phyloP scores from a whole-genome alignment of 2,329 filamentous ascomycete species.

The Calonectria ilicicola region DNA sequence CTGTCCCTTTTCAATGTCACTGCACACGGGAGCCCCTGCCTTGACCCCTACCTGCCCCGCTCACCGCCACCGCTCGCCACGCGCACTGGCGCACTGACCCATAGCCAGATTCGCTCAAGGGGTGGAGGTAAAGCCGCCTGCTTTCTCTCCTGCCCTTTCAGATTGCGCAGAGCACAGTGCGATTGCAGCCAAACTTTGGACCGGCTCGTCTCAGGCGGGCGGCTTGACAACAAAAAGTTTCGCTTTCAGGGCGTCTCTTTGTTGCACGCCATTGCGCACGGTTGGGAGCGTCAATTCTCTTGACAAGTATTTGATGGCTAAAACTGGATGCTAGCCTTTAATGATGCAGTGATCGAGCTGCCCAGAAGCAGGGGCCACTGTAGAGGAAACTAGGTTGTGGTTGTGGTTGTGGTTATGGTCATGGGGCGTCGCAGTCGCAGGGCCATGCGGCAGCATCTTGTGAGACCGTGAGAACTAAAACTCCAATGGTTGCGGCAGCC shows the following conservation, averaged over 20 bases:
- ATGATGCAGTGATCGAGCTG: neutral
- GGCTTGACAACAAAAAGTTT: neutral
- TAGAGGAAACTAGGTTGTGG: neutral
- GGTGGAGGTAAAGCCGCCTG: neutral
- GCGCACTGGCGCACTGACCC: constrained; percentile 13
- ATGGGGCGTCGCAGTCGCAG: constrained; percentile 9
- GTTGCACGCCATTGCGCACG: neutral
- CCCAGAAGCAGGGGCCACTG: neutral
- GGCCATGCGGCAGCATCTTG: constrained; percentile 8
- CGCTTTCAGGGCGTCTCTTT: constrained; percentile 5
- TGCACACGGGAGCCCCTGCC: constrained; percentile 21
- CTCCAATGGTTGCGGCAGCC: constrained; percentile 10
- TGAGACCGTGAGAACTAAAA: constrained; percentile 18
- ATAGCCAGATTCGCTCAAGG: constrained; percentile 7
- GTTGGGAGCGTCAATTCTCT: neutral
- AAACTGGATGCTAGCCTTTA: neutral
- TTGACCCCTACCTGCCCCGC: constrained; percentile 10
- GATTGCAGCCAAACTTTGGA: neutral
- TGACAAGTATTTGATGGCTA: neutral
- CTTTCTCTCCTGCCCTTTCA: constrained; percentile 5
- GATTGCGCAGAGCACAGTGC: constrained; percentile 1
- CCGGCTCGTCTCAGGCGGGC: neutral
- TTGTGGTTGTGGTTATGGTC: constrained; percentile 6
- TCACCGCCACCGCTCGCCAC: constrained; percentile 16
- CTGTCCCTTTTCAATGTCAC: constrained; percentile 26